Conservation (phyloP, 441 rosid genomes). For the Brassica balearica region DNA sequence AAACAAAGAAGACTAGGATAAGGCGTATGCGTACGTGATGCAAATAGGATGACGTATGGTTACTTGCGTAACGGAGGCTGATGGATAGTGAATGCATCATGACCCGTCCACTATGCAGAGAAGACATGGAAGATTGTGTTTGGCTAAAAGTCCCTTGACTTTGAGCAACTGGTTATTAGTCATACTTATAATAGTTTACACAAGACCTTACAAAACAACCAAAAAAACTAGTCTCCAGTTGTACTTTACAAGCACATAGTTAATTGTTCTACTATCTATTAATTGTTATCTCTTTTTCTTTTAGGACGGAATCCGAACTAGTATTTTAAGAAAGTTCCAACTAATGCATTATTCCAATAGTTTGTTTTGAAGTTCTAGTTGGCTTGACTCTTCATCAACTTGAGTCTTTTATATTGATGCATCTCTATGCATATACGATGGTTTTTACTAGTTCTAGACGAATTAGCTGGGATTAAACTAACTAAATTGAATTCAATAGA, state of each 20-base stretch:
- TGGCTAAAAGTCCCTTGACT: constrained; percentile 33
- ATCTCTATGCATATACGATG: neutral
- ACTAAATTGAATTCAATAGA: neutral
- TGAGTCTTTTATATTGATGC: constrained; percentile 15
- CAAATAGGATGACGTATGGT: constrained; percentile 30
- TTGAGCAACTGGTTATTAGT: constrained; percentile 21
- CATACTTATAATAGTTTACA: neutral
- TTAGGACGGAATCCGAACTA: neutral
- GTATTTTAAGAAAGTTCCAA: neutral
- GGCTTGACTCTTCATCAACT: constrained; percentile 32
- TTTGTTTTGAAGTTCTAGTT: neutral
- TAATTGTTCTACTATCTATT: neutral
- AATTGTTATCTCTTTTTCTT: neutral
- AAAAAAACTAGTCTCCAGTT: constrained; percentile 4
- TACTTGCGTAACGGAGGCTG: constrained; percentile 25
- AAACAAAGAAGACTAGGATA: neutral
- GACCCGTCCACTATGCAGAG: constrained; percentile 8
- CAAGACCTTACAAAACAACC: neutral
- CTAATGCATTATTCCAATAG: constrained; percentile 3
- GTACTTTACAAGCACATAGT: constrained; percentile 1
- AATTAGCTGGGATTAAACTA: neutral
- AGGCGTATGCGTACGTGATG: constrained; percentile 17
- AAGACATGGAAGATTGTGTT: constrained; percentile 30
- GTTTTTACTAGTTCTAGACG: neutral
- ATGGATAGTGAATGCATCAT: constrained; percentile 2